These are phyloP conservation scores for Trichoderma guizhouense DNA, from an alignment of 2,329 filamentous ascomycete genomes.

Conservation along the genomic window DNA sequence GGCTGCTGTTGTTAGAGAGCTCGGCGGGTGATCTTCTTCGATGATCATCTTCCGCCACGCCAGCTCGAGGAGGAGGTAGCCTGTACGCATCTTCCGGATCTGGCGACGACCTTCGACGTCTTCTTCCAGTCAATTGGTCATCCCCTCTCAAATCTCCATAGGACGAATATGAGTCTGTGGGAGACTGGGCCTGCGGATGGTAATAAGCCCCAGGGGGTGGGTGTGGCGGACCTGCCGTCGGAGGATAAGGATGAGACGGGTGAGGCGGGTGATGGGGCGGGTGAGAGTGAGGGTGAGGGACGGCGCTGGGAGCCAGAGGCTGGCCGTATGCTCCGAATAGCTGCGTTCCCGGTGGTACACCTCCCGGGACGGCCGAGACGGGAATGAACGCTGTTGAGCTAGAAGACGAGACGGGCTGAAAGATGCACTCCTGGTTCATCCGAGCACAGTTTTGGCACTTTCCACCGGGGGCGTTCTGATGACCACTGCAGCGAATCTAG, in stretches of 20 bases:
- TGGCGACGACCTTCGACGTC: conserved; percentile 38
- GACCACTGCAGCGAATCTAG: conserved; percentile 60
- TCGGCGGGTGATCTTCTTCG: conserved; percentile 51
- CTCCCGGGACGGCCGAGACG: conserved; percentile 56
- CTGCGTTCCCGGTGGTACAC: conserved; percentile 54
- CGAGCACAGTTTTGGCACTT: conserved; percentile 61
- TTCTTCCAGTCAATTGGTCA: conserved; percentile 31
- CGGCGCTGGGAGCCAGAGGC: conserved; percentile 41
- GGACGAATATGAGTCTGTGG: conserved; percentile 42
- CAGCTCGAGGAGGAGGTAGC: conserved; percentile 42
- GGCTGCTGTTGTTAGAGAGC: conserved; percentile 47
- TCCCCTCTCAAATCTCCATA: conserved; percentile 36
- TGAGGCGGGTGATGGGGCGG: not conserved
- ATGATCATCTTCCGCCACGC: conserved; percentile 46
- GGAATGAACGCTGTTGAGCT: conserved; percentile 57
- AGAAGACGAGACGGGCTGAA: conserved; percentile 56
- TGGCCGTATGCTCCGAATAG: conserved; percentile 58
- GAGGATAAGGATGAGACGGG: conserved; percentile 24
- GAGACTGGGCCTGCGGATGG: conserved; percentile 42
- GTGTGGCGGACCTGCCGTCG: conserved; percentile 22
- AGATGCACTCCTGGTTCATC: conserved; percentile 60
- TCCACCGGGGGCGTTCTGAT: conserved; percentile 55
- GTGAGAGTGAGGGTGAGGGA: conserved; percentile 22
- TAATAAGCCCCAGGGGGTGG: conserved; percentile 37
- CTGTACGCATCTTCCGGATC: conserved; percentile 42